These are phyloP conservation scores for Quambalaria eucalypti DNA, from an alignment of 1,284 basidiomycete species.

Conservation along the genomic window DNA sequence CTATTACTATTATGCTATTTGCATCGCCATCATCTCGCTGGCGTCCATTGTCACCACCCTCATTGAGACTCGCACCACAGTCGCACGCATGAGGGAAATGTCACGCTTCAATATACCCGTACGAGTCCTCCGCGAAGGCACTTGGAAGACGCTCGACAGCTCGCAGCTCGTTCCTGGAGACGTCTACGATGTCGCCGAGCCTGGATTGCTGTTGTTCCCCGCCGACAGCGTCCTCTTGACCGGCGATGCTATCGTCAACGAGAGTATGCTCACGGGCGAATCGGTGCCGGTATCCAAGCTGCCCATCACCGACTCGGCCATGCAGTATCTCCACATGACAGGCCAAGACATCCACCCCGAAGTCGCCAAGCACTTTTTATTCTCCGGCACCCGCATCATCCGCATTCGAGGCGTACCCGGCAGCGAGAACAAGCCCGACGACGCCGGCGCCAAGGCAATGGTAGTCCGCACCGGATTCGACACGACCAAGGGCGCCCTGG, in stretches of 20 bases:
- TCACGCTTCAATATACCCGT: conserved; percentile 79
- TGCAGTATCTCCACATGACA: conserved; percentile 24
- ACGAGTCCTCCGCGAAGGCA: conserved; percentile 62
- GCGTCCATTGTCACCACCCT: conserved; percentile 78
- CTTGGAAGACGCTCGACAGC: conserved; percentile 56
- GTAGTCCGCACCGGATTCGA: conserved; percentile 92
- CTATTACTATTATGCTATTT: conserved; percentile 89
- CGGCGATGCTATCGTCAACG: conserved; percentile 94
- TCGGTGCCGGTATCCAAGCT: conserved; percentile 85
- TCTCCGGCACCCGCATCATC: conserved; percentile 84
- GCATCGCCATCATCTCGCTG: conserved; percentile 84
- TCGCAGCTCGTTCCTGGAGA: conserved; percentile 82
- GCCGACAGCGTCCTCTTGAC: conserved; percentile 85
- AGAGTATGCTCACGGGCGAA: conserved; percentile 96
- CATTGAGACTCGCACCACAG: conserved; percentile 78
- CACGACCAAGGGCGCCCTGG: conserved; percentile 91
- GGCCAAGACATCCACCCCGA: conserved; percentile 57
- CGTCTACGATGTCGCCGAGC: conserved; percentile 74
- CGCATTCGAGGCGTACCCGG: conserved; percentile 60
- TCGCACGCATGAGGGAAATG: conserved; percentile 91
- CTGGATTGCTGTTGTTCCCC: conserved; percentile 68
- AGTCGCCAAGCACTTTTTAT: conserved; percentile 75
- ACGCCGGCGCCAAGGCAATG: conserved; percentile 62
- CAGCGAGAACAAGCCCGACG: conserved; percentile 21
- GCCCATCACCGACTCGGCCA: conserved; percentile 51